Evolutionary conservation across 106 monocot species (phyloP).

Genomic region (Dendrobium chrysotoxum): DNA sequence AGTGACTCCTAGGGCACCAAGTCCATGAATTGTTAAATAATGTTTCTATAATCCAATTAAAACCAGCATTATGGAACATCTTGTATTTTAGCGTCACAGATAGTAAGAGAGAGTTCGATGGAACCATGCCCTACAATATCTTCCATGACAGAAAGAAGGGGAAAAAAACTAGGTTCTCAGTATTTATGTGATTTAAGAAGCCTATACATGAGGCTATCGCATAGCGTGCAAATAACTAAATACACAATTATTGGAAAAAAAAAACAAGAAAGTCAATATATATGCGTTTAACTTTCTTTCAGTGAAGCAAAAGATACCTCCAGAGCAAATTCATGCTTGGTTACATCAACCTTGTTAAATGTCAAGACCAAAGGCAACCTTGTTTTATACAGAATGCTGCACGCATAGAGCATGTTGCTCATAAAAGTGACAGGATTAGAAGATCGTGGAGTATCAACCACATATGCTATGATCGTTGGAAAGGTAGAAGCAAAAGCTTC

Average conservation of each 20-base stretch:
- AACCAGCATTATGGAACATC: background rate
- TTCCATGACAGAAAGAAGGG: background rate
- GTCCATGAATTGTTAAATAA: background rate
- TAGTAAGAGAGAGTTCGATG: background rate
- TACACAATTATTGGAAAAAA: background rate
- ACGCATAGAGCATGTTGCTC: conserved; percentile 99
- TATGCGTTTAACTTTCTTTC: background rate
- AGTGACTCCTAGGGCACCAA: background rate
- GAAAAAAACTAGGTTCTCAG: background rate
- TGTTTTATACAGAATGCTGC: conserved; percentile 97
- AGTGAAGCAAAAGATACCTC: conserved; percentile 41
- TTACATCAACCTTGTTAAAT: conserved; percentile 94
- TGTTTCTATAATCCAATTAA: background rate
- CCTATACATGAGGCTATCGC: background rate
- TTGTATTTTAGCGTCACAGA: background rate
- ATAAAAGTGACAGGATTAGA: conserved; percentile 89
- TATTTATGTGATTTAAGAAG: background rate
- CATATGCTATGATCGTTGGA: conserved; percentile 86
- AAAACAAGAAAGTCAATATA: background rate
- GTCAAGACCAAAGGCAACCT: conserved; percentile 77
- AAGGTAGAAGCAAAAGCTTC: conserved; percentile 98
- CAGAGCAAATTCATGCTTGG: conserved; percentile 91
- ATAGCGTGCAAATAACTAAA: background rate
- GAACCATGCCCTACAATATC: background rate
- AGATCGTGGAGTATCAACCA: conserved; percentile 89